Percentiles rank a stretch among this genome's conserved stretches.
phyloP scores from a whole-genome alignment of 148 eudicot genomes.

The Chenopodium album region DNA sequence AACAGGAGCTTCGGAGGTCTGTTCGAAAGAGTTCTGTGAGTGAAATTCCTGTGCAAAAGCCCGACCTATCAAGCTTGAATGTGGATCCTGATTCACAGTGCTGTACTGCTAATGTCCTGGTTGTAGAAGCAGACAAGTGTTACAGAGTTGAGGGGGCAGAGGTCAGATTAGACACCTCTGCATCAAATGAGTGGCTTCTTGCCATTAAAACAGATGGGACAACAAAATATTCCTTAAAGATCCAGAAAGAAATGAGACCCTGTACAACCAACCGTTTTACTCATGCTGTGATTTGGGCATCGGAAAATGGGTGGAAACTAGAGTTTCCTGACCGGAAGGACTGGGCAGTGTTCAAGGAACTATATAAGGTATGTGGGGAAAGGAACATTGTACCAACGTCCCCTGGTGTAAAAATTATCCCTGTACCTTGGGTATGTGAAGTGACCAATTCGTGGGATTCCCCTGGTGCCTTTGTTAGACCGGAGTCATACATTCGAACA shows the following conservation, averaged over 20 bases:
- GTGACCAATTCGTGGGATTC: slow-evolving; percentile 35
- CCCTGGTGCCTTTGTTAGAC: slow-evolving; percentile 39
- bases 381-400: slow-evolving; percentile 41
- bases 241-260: slow-evolving; percentile 60
- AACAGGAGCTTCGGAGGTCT: slow-evolving; percentile 36
- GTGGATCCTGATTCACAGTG: slow-evolving; percentile 43
- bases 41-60: slow-evolving; percentile 36
- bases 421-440: slow-evolving; percentile 72
- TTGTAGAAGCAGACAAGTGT: slow-evolving; percentile 70
- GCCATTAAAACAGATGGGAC: slow-evolving; percentile 56
- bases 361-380: slow-evolving; percentile 69
- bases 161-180: slow-evolving; percentile 49
- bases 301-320: slow-evolving; percentile 66
- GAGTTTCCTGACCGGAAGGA: slow-evolving; percentile 78
- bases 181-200: slow-evolving; percentile 60
- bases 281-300: slow-evolving; percentile 61
- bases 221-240: slow-evolving; percentile 36
- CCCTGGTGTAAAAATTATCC: slow-evolving; percentile 53
- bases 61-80: slow-evolving; percentile 30
- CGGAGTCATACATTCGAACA: slow-evolving; percentile 60
- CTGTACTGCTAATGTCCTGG: slow-evolving; percentile 61
- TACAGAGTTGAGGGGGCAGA: slow-evolving; percentile 63
- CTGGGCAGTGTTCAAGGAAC: slow-evolving; percentile 77
- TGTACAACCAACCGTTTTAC: slow-evolving; percentile 54
- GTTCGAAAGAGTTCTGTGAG: slow-evolving; percentile 22